Evolutionary conservation across 1,284 basidiomycete genomes (phyloP), one percentile per base, ranked within the genome.

Genomic region (Melampsora occidentalis): DNA sequence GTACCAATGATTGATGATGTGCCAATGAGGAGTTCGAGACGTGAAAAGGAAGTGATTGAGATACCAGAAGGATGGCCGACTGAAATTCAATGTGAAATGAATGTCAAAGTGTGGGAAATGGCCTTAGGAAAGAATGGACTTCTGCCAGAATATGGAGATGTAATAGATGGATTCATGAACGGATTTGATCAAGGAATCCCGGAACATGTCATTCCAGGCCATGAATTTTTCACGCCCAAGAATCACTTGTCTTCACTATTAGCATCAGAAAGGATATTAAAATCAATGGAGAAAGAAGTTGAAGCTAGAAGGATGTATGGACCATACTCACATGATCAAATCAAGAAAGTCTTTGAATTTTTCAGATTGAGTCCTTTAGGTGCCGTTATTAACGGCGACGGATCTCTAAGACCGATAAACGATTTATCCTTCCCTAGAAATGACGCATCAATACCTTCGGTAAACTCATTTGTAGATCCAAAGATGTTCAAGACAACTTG

Each of bases 161-260:
- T 68, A 28, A 2, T 68, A n/a, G 39, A 68, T 7, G 66, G 66
- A 4, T 68, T 68, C 39, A 5, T 20, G 1, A 18, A 20, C 22
- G 66, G 66, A 9, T 68, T 68, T 48, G 39, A 68, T 31, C 66
- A 68, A 68, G 66, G 66, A 2, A 49, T 68, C 66, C 66, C 66
- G n/a, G n/a, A n/a, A 9, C 20, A 48, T 25, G 6, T 49, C 49
- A 68, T 5, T 22, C 49, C 49, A 48, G 46, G 66, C 7, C 4
- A 18, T n/a, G n/a, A 9, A n/a, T 33, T 35, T 66, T 28, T 31
- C 22, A 9, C 64, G 16, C 64, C 64, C 2, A 9, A 22, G 7
- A 66, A 66, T 39, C 63, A 65, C 63, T 9, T 12, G 35, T 28
- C 25, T 2, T 22, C 63, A 28, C 2, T 14, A 5, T 46, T 31